Base-by-base conservation (phyloP, 208 protist species). In the Endotrypanum monterogeii region DNA sequence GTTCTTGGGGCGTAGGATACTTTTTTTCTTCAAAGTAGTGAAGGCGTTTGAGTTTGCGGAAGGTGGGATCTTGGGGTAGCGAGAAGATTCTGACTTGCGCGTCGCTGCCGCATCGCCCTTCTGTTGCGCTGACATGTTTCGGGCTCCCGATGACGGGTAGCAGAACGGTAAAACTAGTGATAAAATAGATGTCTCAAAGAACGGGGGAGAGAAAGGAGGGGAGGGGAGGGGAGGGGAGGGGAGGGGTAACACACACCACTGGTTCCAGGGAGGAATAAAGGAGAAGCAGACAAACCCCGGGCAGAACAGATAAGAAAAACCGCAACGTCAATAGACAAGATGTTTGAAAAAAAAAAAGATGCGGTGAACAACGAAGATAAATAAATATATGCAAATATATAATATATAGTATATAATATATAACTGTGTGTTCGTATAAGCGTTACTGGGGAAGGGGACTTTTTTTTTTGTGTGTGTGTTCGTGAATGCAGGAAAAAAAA, bases 1-100 rank as follows among this genome's bases (percentile, higher is more conserved):
- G 56, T 75, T 68, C 57, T 81, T 81, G 16, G 70, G 63, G 23
- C 58, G 71, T 28, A 63, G 71, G 55, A 81, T 76, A 48, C 62
- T 35, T 54, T 67, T 80, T 18, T 25, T 65, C 62, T 74, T 80
- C 9, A 55, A 52, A 23, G 52, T 75, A 11, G 39, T 14, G 9
- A 51, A 48, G 46, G 44, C 54, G 2, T 61, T 46, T 20, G 66
- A 20, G 66, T 18, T 41, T 44, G 46, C 2, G 16, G 66, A 44
- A 14, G 30, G 3, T 70, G 66, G 62, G 12, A 11, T 54, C 48
- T 71, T 39, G 28, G 32, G 1, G 68, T 60, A 25, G 54, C 52
- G 37, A 1, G 75, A 62, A 23, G 75, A 75, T 16, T 71, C 67
- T 7, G 48, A 32, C 41, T 57, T 70, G 18, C 46, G 66, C 66